Percentiles rank a stretch among this genome's conserved stretches.
These are phyloP conservation scores for Blastobotrys attinorum DNA, from an alignment of 805 yeast species.

Conservation along the genomic window DNA sequence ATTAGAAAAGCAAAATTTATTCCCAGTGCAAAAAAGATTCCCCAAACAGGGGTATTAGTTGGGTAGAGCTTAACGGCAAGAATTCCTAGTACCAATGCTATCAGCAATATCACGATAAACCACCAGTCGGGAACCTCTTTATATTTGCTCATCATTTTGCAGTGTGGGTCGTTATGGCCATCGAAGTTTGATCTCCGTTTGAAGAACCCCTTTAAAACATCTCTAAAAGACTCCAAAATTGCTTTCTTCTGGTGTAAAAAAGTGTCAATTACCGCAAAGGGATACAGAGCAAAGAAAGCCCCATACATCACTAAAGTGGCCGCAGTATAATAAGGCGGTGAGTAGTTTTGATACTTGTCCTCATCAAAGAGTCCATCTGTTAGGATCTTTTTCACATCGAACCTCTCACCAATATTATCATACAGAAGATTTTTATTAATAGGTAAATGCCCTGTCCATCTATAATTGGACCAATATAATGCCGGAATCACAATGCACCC, in stretches of 20 bases:
- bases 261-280: slow-evolving; percentile 41
- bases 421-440: slow-evolving; percentile 47
- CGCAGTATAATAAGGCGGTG: slow-evolving; percentile 61
- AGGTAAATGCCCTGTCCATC: slow-evolving; percentile 55
- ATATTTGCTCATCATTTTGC: slow-evolving; percentile 27
- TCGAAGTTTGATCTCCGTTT: background rate
- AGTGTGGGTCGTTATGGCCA: slow-evolving; percentile 14
- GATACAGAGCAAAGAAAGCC: slow-evolving; percentile 46
- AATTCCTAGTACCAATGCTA: slow-evolving; percentile 28
- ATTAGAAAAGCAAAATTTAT: slow-evolving; percentile 48
- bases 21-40: slow-evolving; percentile 46
- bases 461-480: slow-evolving; percentile 45
- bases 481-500: slow-evolving; percentile 41
- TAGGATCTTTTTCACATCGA: slow-evolving; percentile 39
- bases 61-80: slow-evolving; percentile 12
- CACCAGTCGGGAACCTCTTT: slow-evolving; percentile 69
- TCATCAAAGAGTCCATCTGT: slow-evolving; percentile 33
- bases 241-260: slow-evolving; percentile 5
- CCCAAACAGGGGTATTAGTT: slow-evolving; percentile 35
- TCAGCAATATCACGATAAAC: slow-evolving; percentile 41
- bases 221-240: slow-evolving; percentile 2
- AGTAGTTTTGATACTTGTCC: slow-evolving; percentile 44
- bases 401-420: slow-evolving; percentile 44
- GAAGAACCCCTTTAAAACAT: background rate
- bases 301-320: slow-evolving; percentile 39